phyloP scores from a whole-genome alignment of 169 alveolate species.

The Theileria equi region DNA sequence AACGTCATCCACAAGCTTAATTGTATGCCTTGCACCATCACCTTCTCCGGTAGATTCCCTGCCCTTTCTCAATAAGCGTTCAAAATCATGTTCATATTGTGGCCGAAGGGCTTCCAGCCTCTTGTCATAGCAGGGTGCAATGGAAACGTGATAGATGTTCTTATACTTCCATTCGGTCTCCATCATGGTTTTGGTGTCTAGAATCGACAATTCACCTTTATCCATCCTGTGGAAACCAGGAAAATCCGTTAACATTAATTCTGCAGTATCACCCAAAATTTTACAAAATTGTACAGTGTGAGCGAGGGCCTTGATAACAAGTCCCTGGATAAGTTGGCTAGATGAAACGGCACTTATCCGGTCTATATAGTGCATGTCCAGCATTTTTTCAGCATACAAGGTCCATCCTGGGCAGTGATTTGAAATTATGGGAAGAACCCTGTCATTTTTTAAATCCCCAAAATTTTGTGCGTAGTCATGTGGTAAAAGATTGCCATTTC shows the following conservation, averaged over 20 bases:
- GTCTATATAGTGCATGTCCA: slow-evolving; percentile 75
- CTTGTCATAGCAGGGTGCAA: slow-evolving; percentile 93
- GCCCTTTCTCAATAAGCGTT: neutral
- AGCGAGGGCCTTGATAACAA: slow-evolving; percentile 66
- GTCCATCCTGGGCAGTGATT: slow-evolving; percentile 94
- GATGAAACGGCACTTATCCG: slow-evolving; percentile 84
- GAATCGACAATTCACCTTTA: neutral
- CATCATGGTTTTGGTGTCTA: neutral
- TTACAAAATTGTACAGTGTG: slow-evolving; percentile 3
- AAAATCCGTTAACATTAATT: too few species aligned
- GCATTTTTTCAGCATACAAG: slow-evolving; percentile 89
- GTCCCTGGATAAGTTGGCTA: slow-evolving; percentile 85
- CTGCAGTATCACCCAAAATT: too few species aligned
- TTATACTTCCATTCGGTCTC: neutral
- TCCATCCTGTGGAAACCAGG: neutral
- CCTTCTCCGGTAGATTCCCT: neutral
- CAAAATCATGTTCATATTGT: slow-evolving; percentile 7
- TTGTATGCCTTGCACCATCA: neutral
- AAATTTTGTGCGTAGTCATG: neutral
- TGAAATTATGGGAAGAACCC: slow-evolving; percentile 29
- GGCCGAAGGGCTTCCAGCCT: slow-evolving; percentile 77
- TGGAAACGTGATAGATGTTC: slow-evolving; percentile 77
- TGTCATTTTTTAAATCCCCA: neutral
- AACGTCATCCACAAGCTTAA: slow-evolving; percentile 44
- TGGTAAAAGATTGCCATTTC: neutral